These are phyloP conservation scores for Chalaropsis thielavioides DNA, from an alignment of 2,329 filamentous ascomycete species.

Conservation along the genomic window DNA sequence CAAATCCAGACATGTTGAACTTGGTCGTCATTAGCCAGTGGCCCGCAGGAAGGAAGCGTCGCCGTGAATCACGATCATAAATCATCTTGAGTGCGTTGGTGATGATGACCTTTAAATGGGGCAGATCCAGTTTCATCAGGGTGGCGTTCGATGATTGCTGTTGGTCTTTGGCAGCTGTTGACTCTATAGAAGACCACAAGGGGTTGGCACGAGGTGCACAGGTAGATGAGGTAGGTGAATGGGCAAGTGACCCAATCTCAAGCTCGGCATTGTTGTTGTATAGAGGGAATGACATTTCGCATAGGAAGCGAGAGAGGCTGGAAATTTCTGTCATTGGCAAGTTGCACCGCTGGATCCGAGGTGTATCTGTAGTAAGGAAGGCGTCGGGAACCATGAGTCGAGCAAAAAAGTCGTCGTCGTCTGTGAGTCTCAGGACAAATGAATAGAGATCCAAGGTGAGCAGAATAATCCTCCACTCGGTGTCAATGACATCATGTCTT, in stretches of 20 bases:
- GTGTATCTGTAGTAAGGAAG: conserved; percentile 26
- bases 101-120: conserved; percentile 64
- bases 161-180: conserved; percentile 9
- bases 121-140: conserved; percentile 42
- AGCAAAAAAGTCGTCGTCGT: conserved; percentile 88
- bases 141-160: conserved; percentile 9
- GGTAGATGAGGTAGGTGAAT: not conserved
- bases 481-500: conserved; percentile 19
- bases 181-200: not conserved
- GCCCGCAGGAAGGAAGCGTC: conserved; percentile 63
- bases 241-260: not conserved
- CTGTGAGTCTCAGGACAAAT: conserved; percentile 81
- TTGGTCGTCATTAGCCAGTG: conserved; percentile 89
- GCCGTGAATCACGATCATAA: conserved; percentile 83
- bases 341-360: conserved; percentile 46
- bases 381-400: conserved; percentile 29
- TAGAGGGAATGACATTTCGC: conserved; percentile 77
- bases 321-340: conserved; percentile 58
- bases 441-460: conserved; percentile 90
- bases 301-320: conserved; percentile 66
- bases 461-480: conserved; percentile 79
- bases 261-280: conserved; percentile 65
- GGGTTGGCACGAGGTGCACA: not conserved
- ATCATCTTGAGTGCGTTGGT: conserved; percentile 73
- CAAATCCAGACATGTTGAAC: conserved; percentile 81